Conservation (phyloP, 78 protist species). For the Planoprotostelium fungivorum region DNA sequence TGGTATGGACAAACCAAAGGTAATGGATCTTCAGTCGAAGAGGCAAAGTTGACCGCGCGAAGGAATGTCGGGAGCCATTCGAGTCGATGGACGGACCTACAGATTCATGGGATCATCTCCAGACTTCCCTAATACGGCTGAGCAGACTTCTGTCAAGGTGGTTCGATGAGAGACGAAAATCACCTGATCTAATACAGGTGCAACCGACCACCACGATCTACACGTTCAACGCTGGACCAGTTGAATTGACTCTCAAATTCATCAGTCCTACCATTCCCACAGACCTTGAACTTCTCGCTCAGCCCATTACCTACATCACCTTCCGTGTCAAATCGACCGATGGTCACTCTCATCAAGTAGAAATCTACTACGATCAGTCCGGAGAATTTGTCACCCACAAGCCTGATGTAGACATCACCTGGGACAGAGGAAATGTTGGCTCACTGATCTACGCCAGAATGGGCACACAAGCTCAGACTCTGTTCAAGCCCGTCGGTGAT, state of each 20-base stretch:
- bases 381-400: neutral
- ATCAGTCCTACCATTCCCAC: neutral
- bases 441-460: neutral
- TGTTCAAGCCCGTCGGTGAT: neutral
- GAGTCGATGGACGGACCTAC: neutral
- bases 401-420: neutral
- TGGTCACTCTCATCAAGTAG: neutral
- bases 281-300: neutral
- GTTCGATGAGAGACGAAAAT: neutral
- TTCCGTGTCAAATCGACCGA: neutral
- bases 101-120: neutral
- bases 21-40: neutral
- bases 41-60: neutral
- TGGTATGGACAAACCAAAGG: neutral
- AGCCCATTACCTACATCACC: neutral
- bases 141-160: neutral
- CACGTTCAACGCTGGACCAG: neutral
- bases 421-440: neutral
- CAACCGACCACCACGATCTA: neutral
- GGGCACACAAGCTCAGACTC: neutral
- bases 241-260: neutral
- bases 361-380: neutral
- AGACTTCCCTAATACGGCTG: neutral
- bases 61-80: neutral
- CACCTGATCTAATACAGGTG: neutral